Base-by-base conservation (phyloP, 1,284 basidiomycete genomes). In the Filobasidium uniguttulatum region DNA sequence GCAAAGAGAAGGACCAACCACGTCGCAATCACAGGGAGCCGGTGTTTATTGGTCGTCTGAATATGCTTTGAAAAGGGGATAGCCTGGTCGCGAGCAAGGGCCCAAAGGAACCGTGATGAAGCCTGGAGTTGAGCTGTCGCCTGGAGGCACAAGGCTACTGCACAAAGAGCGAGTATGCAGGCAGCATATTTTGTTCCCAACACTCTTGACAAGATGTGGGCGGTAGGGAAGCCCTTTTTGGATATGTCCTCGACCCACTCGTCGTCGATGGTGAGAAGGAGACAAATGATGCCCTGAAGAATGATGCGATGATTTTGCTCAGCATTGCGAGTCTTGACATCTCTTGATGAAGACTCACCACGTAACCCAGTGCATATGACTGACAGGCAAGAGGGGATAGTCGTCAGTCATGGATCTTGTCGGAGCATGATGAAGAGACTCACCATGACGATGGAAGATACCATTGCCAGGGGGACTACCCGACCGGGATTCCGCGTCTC, bases 391-490 rank as follows among this genome's bases (percentile, higher is more conserved):
- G n/a, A n/a, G n/a, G n/a, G n/a, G n/a, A n/a, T n/a, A n/a, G n/a
- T n/a, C n/a, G n/a, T n/a, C 29, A 28, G n/a, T 6, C 5, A 29
- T 31, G 9, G n/a, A n/a, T 26, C 6, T 1, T n/a, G 25, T 38
- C 33, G 40, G 46, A 35, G 10, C 15, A 17, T 17, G 19, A 10
- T 5, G 22, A 25, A 25, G 6, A 34, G 7, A 57, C 58, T 57
- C 44, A 62, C 60, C 8, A 58, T 35, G 12, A 62, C 50, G 30
- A 67, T 57, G 2, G 62, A 58, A 17, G 50, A 53, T 5, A 59
- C 55, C 66, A 68, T 69, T 4, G 66, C 67, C 23, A 65, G 64
- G 9, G 67, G 67, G 2, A 69, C 67, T 47, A 64, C 65, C 48
- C 67, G 53, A 17, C 64, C 63, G 1, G 67, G 67, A 49, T 66